A percentile compares a stretch with the other conserved stretches of the same genome.
Evolutionary conservation across 306 rosid species (phyloP).

Genomic region (Cucurbita argyrosperma): DNA sequence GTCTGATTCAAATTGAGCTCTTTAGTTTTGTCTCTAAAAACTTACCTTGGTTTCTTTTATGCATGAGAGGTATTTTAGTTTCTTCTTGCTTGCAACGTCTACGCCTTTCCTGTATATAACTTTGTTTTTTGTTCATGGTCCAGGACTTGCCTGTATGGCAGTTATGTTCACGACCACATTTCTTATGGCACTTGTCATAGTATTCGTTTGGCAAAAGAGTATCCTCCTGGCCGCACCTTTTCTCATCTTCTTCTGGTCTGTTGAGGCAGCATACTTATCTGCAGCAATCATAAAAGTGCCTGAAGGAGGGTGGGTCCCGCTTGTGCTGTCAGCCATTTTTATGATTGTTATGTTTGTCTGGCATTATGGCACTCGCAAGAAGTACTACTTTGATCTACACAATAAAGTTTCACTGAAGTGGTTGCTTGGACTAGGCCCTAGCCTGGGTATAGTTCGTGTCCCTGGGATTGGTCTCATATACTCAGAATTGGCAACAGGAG

Average conservation of each 20-base stretch:
- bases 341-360: conserved; percentile 64
- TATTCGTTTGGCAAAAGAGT: conserved; percentile 69
- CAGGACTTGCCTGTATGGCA: conserved; percentile 77
- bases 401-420: conserved; percentile 80
- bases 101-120: not conserved
- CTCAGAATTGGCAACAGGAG: conserved; percentile 72
- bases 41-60: not conserved
- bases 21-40: not conserved
- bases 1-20: not conserved
- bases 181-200: conserved; percentile 57
- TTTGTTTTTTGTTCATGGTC: conserved; percentile 15
- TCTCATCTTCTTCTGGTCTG: conserved; percentile 52
- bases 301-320: conserved; percentile 90
- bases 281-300: conserved; percentile 73
- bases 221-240: conserved; percentile 32
- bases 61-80: not conserved
- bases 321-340: conserved; percentile 49
- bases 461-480: conserved; percentile 86
- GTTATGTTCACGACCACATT: conserved; percentile 72
- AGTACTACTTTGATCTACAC: conserved; percentile 63
- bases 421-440: conserved; percentile 75
- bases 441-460: conserved; percentile 82
- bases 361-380: conserved; percentile 68
- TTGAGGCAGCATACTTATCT: conserved; percentile 63
- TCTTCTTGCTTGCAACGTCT: not conserved